Conservation (phyloP, 1,284 basidiomycete genomes). For the Pseudozyma sp. region DNA sequence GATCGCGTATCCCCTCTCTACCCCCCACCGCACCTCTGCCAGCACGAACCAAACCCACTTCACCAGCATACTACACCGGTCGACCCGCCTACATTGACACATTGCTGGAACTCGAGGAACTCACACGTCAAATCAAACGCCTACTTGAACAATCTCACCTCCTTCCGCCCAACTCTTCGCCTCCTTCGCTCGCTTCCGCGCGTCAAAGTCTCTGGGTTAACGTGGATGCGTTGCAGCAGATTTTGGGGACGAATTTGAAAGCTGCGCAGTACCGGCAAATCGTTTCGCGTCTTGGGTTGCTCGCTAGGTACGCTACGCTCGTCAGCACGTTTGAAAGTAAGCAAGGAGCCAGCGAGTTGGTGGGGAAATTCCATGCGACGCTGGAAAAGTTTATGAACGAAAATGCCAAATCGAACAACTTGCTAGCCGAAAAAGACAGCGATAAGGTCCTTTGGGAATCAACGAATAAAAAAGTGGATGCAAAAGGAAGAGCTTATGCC, state of each 20-base stretch:
- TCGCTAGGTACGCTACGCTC: slow-evolving; percentile 78
- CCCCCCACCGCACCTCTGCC: slow-evolving; percentile 37
- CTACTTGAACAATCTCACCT: slow-evolving; percentile 78
- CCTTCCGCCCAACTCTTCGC: slow-evolving; percentile 80
- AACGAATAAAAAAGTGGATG: slow-evolving; percentile 32
- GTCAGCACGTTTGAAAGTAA: slow-evolving; percentile 15
- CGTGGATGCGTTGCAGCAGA: slow-evolving; percentile 74
- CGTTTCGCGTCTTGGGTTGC: slow-evolving; percentile 77
- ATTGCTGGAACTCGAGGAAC: slow-evolving; percentile 77
- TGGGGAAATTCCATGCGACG: slow-evolving; percentile 42
- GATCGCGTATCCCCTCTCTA: slow-evolving; percentile 19
- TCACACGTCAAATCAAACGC: slow-evolving; percentile 75
- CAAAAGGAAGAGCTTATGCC: slow-evolving; percentile 51
- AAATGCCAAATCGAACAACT: slow-evolving; percentile 31
- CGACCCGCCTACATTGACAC: slow-evolving; percentile 81
- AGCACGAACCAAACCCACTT: slow-evolving; percentile 70
- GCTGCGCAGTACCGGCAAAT: slow-evolving; percentile 80
- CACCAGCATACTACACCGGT: slow-evolving; percentile 89
- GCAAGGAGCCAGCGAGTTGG: slow-evolving; percentile 20
- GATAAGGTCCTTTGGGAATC: slow-evolving; percentile 27
- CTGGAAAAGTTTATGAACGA: slow-evolving; percentile 55
- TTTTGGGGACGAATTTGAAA: slow-evolving; percentile 77
- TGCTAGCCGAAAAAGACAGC: slow-evolving; percentile 24
- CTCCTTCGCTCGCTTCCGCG: slow-evolving; percentile 57
- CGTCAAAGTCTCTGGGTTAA: slow-evolving; percentile 74